Conservation (phyloP, 208 protist species). For the Tritrichomonas foetus region DNA sequence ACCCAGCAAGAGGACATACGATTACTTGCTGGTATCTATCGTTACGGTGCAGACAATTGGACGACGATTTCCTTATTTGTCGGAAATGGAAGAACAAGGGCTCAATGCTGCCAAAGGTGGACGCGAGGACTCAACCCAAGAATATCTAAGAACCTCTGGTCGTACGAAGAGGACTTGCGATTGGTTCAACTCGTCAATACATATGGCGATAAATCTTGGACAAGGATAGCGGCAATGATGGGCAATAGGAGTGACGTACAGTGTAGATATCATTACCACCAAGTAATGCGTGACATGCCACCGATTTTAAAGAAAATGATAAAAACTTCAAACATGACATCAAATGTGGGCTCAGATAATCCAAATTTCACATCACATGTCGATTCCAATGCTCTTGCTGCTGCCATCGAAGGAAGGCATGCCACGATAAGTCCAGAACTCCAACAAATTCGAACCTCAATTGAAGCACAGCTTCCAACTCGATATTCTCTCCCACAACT, state of each 20-base stretch:
- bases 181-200: not conserved
- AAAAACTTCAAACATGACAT: too few species aligned
- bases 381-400: too few species aligned
- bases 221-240: not conserved
- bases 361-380: too few species aligned
- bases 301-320: too few species aligned
- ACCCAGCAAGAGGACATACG: not conserved
- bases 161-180: not conserved
- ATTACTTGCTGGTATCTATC: not conserved
- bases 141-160: not conserved
- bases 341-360: too few species aligned
- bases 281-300: not conserved
- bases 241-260: not conserved
- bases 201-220: not conserved
- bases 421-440: too few species aligned
- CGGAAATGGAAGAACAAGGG: not conserved
- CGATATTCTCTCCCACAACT: too few species aligned
- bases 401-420: too few species aligned
- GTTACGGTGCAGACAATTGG: not conserved
- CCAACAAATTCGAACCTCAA: too few species aligned
- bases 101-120: not conserved
- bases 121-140: not conserved
- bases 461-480: too few species aligned
- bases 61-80: not conserved
- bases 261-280: not conserved